Base-by-base conservation (phyloP, 768 basidiomycete species). In the Saitozyma podzolica region DNA sequence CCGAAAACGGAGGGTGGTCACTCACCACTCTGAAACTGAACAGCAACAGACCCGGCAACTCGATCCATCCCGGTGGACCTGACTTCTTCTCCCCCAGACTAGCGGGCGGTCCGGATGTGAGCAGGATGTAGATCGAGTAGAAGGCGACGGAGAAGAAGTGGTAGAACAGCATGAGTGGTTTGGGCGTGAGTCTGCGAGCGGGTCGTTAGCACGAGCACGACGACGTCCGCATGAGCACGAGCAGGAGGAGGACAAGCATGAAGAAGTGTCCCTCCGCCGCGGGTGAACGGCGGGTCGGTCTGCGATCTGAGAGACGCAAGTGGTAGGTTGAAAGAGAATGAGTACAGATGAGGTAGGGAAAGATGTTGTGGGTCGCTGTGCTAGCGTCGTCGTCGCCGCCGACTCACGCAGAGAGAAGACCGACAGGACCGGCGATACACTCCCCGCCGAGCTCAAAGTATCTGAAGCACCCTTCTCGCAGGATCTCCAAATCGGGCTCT, bases 81-180 rank as follows among this genome's bases (percentile, higher is more conserved):
- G n/a, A 45, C 50, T 62, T 61, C 53, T 54, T 55, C 51, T 54
- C 56, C n/a, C 19, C 47, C 41, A 10, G 45, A 2, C 43, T 49
- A 13, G 11, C 8, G 37, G 69, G 55, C 9, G 80, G 76, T 50
- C 85, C 84, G 59, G 83, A 86, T 9, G 87, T 88, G 80, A 97
- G 93, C 80, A 96, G 84, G 55, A 89, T 83, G 86, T 88, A 98
- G 75, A 97, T 88, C 1, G 93, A 87, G 81, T 96, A 99, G 67
- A 99, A 85, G 0, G 96, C 96, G 67, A 99, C 96, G 37, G 85
- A 82, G 83, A 95, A 99, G 82, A 99, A 99, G 82, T 98, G 96
- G 73, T 85, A 86, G 67, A 88, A 86, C 17, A 99, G 86, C 50
- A 92, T 82, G 10, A 85, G 64, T 0, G 93, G 91, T n/a, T 89